Evolutionary conservation across 257 asterid genomes (phyloP).

Genomic region (Capsicum rhomboideum): DNA sequence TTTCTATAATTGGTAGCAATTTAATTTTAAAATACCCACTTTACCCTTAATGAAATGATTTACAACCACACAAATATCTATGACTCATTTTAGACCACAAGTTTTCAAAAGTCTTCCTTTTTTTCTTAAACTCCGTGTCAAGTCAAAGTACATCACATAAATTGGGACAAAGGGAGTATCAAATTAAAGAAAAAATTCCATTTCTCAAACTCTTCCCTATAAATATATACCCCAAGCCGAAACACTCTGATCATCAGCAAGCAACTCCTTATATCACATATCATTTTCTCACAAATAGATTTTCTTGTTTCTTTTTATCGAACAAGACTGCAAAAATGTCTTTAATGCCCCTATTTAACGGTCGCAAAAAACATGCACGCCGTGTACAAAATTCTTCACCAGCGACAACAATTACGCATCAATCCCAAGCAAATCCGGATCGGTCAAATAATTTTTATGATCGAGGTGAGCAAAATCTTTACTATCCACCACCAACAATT

Average conservation of each 20-base stretch:
- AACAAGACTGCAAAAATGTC: conserved; percentile 10
- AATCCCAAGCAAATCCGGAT: neutral
- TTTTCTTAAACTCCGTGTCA: no score
- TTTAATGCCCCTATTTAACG: conserved; percentile 3
- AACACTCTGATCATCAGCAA: neutral
- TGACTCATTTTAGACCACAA: no score
- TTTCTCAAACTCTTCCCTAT: neutral
- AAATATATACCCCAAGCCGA: neutral
- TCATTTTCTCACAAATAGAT: neutral
- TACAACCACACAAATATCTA: no score
- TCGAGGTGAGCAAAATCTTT: neutral
- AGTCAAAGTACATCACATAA: no score
- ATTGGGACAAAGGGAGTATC: no score
- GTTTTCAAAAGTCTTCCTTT: no score
- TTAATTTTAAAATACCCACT: no score
- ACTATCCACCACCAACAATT: neutral
- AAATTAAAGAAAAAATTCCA: neutral
- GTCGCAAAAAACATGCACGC: conserved; percentile 2
- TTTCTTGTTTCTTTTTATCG: neutral
- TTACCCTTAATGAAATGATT: no score
- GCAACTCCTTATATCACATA: neutral
- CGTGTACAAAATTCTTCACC: neutral
- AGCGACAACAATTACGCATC: neutral
- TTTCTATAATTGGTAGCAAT: no score
- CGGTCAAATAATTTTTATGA: no score